Evolutionary conservation across 768 basidiomycete species (phyloP), one percentile per base, ranked within the genome.

Genomic region (Rhodotorula paludigena): DNA sequence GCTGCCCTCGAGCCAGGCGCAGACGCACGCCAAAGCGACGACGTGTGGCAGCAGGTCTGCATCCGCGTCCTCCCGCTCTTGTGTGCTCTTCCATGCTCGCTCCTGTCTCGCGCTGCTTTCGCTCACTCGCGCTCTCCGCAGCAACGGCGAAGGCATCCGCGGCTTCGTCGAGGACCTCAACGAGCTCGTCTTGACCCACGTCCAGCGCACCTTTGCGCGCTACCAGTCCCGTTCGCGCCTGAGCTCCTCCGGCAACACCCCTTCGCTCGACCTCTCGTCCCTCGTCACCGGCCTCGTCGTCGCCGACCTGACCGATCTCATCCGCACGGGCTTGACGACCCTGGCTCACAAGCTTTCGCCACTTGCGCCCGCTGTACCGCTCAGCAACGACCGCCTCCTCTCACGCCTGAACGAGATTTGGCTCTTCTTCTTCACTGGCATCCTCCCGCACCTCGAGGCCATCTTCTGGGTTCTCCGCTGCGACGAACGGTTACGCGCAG

Each of bases 401-500:
- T 38, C 49, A 2, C 70, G 75, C 21, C 42, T 73, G 25, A 76
- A 69, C 62, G 76, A 77, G 62, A 61, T 75, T 20, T 78, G 76
- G 75, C 60, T 66, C 20, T 78, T 78, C 71, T 78, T 75, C 67
- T 76, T 72, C 49, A 73, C 73, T 16, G 71, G 71, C 32, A 63
- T 77, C 63, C 62, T 77, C 6, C 77, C 77, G 1, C 76, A 76
- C 57, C 53, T 76, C 48, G 76, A 76, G 57, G 74, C 70, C 49
- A 68, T 78, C 55, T 78, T 78, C 56, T 72, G 77, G 58, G 74
- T 76, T 7, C 47, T 77, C 0, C 64, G 69, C 0, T 69, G 68
- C 35, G 75, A 77, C 63, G 47, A 64, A 25, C 68, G 63, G 0
- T 53, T 71, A 12, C 54, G 66, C 7, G 71, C 71, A 0, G 63